Conservation (phyloP, 2,329 filamentous ascomycete genomes). For the Eutypella sp. region DNA sequence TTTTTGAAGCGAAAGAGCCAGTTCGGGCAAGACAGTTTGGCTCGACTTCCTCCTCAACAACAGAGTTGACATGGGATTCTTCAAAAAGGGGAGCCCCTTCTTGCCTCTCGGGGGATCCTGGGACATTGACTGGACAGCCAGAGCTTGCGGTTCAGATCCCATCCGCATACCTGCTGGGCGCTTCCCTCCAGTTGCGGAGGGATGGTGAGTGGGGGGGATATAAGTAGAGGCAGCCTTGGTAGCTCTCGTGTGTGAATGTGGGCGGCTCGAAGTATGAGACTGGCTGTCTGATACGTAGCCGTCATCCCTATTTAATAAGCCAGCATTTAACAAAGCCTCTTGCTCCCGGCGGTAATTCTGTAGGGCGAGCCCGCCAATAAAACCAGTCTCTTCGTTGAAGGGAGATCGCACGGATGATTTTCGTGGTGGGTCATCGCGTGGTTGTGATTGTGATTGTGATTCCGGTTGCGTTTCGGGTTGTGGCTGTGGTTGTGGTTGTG, state of each 20-base stretch:
- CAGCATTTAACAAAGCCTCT: slow-evolving; percentile 14
- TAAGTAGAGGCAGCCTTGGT: slow-evolving; percentile 38
- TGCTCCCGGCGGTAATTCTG: slow-evolving; percentile 44
- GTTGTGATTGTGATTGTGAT: slow-evolving; percentile 4
- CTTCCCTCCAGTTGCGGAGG: slow-evolving; percentile 36
- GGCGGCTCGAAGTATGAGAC: slow-evolving; percentile 15
- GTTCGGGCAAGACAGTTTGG: slow-evolving; percentile 39
- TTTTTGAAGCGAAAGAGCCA: slow-evolving; percentile 35
- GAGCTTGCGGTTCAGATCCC: slow-evolving; percentile 31
- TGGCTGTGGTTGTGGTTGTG: slow-evolving; percentile 6
- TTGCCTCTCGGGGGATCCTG: slow-evolving; percentile 42
- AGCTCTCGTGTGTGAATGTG: slow-evolving; percentile 22
- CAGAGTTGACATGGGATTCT: slow-evolving; percentile 55
- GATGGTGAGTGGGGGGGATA: slow-evolving; percentile 43
- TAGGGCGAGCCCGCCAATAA: slow-evolving; percentile 52
- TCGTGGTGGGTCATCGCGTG: slow-evolving; percentile 22
- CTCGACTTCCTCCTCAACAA: slow-evolving; percentile 52
- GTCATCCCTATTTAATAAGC: slow-evolving; percentile 12
- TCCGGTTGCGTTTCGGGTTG: no score
- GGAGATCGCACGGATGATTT: slow-evolving; percentile 28
- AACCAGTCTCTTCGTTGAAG: slow-evolving; percentile 38
- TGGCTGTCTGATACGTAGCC: slow-evolving; percentile 10
- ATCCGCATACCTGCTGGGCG: slow-evolving; percentile 38
- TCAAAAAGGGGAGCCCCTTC: slow-evolving; percentile 53
- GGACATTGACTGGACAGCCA: slow-evolving; percentile 24